Evolutionary conservation across 495 filamentous ascomycete genomes (phyloP), one percentile per base, ranked within the genome.

Genomic region (Peziza echinospora): DNA sequence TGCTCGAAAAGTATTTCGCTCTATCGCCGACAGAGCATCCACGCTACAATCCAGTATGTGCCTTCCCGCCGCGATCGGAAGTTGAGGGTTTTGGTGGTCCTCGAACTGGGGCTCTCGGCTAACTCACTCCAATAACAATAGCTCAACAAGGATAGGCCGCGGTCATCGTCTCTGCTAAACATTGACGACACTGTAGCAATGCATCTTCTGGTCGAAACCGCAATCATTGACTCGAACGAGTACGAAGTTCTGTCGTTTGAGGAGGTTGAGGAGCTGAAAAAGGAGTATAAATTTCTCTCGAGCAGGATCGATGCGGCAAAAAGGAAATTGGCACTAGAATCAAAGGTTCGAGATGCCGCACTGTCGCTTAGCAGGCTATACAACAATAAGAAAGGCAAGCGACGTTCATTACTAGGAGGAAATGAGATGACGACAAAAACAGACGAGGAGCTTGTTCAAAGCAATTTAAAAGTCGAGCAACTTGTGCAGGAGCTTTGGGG

Each of bases 161-260:
- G 53, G 25, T 55, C 53, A n/a, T 55, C 53, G 13, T 52, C 53
- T 23, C 53, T 55, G 17, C 26, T 55, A 8, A 56, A 56, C n/a
- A 53, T 56, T 21, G 52, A 53, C 26, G 57, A 60, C 25, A 48
- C 53, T 13, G 58, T 60, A 53, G 50, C 57, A 7, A 52, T 93
- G 62, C 92, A 96, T 62, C 67, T 97, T 13, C 68, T 97, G 46
- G 86, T 87, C 51, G 87, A 94, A 63, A 94, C 84, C 23, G 89
- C 89, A 8, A 75, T 94, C 50, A 73, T 73, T 37, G 89, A 97
- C 62, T 87, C 83, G 60, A 73, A 74, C 53, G 63, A 74, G 48
- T 96, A 74, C 60, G 79, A 89, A 57, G 72, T 97, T 9, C 65
- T 96, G 16, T 84, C 86, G 0, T 76, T 84, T 40, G 85, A 91